Base-by-base conservation (phyloP, 2,329 filamentous ascomycete genomes). In the Talaromyces pinophilus region DNA sequence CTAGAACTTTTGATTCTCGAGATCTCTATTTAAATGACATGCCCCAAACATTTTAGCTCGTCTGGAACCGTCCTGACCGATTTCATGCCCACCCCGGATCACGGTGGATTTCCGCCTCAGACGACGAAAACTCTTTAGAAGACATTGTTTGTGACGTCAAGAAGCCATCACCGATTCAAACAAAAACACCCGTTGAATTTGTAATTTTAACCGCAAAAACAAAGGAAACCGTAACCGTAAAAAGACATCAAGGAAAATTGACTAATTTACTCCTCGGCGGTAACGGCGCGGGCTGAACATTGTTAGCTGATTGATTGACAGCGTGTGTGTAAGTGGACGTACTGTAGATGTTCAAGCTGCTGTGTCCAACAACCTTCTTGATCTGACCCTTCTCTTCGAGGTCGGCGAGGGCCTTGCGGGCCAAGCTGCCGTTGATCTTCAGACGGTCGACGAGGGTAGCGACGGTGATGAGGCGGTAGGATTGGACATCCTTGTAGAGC, bases 401-500 rank as follows among this genome's bases (percentile, higher is more conserved):
- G 81, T 98, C 94, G 81, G 86, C 86, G 74, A 98, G 86, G 83
- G 92, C 94, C 85, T 88, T 86, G 80, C 95, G 90, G 75, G 95
- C 95, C 80, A 99, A 87, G 77, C 92, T 97, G 80, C 95, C 96
- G 87, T 99, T 99, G 88, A 99, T 96, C 93, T 99, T 99, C 84
- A 99, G 89, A 84, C 95, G 90, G 86, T 99, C 95, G 88, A 99
- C 95, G 79, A 99, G 93, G 78, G 92, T 94, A 79, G 95, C 93
- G 79, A 98, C 91, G 81, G 95, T 98, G 86, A 99, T 93, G 83
- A 99, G 93, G 81, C 95, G 93, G 91, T 98, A 99, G 72, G 95
- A 97, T 85, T 98, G 95, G 78, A 99, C 96, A 89, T 99, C 95
- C 88, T 99, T 99, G 88, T 97, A 91, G 83, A 99, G 93, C 88